phyloP scores from a whole-genome alignment of 257 asterid genomes.

The Solanum piurae region DNA sequence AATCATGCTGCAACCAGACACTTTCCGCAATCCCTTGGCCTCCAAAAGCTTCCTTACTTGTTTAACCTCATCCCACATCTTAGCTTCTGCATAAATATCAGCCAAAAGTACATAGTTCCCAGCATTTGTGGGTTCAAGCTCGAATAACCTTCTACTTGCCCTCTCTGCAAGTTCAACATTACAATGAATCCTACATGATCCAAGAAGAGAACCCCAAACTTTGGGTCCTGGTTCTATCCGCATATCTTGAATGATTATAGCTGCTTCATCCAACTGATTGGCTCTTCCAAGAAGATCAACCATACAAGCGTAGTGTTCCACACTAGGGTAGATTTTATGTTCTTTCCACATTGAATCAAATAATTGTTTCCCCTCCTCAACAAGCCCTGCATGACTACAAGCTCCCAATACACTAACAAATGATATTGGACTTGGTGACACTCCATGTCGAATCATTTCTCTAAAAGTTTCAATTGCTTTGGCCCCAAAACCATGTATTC shows the following conservation, averaged over 20 bases:
- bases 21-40: slow-evolving; percentile 64
- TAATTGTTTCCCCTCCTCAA: slow-evolving; percentile 51
- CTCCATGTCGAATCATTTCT: slow-evolving; percentile 53
- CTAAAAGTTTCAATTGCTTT: slow-evolving; percentile 43
- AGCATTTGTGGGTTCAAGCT: slow-evolving; percentile 83
- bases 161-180: slow-evolving; percentile 64
- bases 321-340: slow-evolving; percentile 37
- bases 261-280: slow-evolving; percentile 64
- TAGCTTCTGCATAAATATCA: slow-evolving; percentile 70
- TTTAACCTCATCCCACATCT: slow-evolving; percentile 78
- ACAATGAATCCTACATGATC: slow-evolving; percentile 81
- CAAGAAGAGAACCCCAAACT: slow-evolving; percentile 89
- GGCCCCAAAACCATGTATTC: slow-evolving; percentile 61
- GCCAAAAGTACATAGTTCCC: slow-evolving; percentile 88
- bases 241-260: slow-evolving; percentile 55
- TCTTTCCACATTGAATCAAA: slow-evolving; percentile 55
- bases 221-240: slow-evolving; percentile 66
- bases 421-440: slow-evolving; percentile 61
- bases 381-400: slow-evolving; percentile 89
- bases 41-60: slow-evolving; percentile 57
- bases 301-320: slow-evolving; percentile 88
- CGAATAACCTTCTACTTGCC: slow-evolving; percentile 62
- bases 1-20: slow-evolving; percentile 84
- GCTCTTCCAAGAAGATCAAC: slow-evolving; percentile 96
- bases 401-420: slow-evolving; percentile 81